These are phyloP conservation scores for Rhynchosporium graminicola DNA, from an alignment of 2,329 filamentous ascomycete genomes.

Conservation along the genomic window DNA sequence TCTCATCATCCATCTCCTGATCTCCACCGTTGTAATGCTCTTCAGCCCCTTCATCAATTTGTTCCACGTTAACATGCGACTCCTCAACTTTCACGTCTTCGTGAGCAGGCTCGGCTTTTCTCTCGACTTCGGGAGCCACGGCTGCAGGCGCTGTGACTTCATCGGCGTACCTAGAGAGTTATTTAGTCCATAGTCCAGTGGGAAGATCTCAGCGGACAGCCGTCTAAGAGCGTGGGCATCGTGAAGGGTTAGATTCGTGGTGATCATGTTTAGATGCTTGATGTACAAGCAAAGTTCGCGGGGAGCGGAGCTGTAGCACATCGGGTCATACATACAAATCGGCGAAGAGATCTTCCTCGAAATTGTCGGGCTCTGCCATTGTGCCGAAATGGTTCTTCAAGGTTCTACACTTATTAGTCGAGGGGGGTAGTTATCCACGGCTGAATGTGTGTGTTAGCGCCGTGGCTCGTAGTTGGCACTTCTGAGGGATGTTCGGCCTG, in stretches of 20 bases:
- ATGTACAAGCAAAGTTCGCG: neutral
- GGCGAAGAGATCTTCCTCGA: slow-evolving; percentile 93
- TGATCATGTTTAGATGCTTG: neutral
- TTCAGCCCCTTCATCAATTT: slow-evolving; percentile 46
- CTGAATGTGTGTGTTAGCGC: neutral
- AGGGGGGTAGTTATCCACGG: neutral
- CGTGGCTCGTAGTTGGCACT: neutral
- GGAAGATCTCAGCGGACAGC: neutral
- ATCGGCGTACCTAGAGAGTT: slow-evolving; percentile 61
- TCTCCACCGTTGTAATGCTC: slow-evolving; percentile 47
- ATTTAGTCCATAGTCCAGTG: neutral
- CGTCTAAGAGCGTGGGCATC: neutral
- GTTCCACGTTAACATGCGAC: slow-evolving; percentile 34
- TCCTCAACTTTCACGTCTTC: slow-evolving; percentile 34
- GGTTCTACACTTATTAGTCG: slow-evolving; percentile 5
- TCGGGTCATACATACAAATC: slow-evolving; percentile 71
- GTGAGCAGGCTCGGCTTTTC: slow-evolving; percentile 38
- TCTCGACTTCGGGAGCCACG: slow-evolving; percentile 38
- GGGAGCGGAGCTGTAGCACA: neutral
- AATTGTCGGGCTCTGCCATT: slow-evolving; percentile 80
- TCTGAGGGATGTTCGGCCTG: neutral
- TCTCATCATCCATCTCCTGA: slow-evolving; percentile 56
- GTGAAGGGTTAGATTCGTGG: neutral
- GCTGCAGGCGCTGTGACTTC: slow-evolving; percentile 56
- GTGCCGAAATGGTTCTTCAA: slow-evolving; percentile 33